Conservation (phyloP, 148 eudicot species). For the Chenopodium album region DNA sequence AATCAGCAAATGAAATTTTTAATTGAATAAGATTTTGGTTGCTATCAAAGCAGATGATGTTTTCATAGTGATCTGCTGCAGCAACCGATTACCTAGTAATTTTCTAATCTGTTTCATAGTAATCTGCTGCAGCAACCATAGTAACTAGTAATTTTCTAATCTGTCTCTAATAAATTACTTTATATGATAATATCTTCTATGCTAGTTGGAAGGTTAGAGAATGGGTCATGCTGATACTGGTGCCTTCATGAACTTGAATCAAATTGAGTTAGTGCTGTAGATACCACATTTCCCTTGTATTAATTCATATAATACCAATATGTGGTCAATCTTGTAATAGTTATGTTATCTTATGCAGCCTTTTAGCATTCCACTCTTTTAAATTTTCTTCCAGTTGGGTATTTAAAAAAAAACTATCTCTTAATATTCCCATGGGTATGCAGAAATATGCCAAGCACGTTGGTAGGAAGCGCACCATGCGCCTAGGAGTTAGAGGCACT, state of each 20-base stretch:
- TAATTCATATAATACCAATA: not conserved
- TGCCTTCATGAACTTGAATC: not conserved
- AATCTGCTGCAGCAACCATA: not conserved
- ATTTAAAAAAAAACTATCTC: conserved; percentile 4
- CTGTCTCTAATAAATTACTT: not conserved
- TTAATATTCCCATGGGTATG: conserved; percentile 24
- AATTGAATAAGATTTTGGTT: too few species aligned
- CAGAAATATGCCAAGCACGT: conserved; percentile 94
- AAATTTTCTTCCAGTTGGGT: not conserved
- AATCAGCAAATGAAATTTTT: not conserved
- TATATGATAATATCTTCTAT: not conserved
- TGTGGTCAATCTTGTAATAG: not conserved
- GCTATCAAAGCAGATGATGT: not conserved
- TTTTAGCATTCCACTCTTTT: not conserved
- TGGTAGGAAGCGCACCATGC: conserved; percentile 90
- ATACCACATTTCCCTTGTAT: not conserved
- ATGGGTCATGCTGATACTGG: not conserved
- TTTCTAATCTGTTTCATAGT: not conserved
- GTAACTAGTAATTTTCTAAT: not conserved
- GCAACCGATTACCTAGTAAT: not conserved
- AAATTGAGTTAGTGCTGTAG: not conserved
- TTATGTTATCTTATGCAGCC: not conserved
- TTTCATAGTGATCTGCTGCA: not conserved
- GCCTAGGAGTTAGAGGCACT: conserved; percentile 94
- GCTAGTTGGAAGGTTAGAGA: conserved; percentile 3